Percentiles rank a stretch among this genome's conserved stretches.
These are phyloP conservation scores for Carex littledalei DNA, from an alignment of 176 grass and related monocot species.

Conservation along the genomic window DNA sequence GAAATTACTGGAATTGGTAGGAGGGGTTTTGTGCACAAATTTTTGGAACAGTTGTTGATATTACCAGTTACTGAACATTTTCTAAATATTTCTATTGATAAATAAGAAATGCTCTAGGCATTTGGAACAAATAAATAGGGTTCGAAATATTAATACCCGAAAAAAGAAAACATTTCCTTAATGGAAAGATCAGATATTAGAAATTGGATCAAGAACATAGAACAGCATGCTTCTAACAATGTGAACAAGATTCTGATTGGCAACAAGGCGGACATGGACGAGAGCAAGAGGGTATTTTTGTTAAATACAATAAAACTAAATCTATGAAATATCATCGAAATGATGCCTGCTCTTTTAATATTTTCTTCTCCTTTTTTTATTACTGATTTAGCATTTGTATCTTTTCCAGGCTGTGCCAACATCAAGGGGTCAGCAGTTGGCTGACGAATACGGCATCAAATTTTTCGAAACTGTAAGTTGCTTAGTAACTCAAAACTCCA, in stretches of 20 bases:
- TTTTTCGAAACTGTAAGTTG: constrained; percentile 85
- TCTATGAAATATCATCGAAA: neutral
- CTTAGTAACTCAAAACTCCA: neutral
- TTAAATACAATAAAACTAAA: neutral
- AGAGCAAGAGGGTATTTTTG: constrained; percentile 57
- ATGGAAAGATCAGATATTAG: constrained; percentile 58
- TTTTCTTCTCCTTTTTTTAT: neutral
- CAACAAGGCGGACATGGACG: constrained; percentile 95
- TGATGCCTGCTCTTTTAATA: neutral
- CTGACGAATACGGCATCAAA: constrained; percentile 85
- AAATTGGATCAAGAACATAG: constrained; percentile 93
- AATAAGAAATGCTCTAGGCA: neutral
- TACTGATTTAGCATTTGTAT: neutral
- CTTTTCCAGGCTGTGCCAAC: constrained; percentile 60
- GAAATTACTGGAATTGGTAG: neutral
- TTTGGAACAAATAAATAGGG: neutral
- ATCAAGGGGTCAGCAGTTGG: constrained; percentile 72
- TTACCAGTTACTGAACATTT: neutral
- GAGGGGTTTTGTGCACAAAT: neutral
- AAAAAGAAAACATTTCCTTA: constrained; percentile 8
- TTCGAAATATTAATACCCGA: neutral
- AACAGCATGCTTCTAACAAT: constrained; percentile 90
- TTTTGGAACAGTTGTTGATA: neutral
- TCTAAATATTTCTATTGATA: neutral
- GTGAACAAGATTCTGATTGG: constrained; percentile 92